A percentile compares a stretch with the other conserved stretches of the same genome.
Conservation (phyloP, 1,139 yeast genomes). For the Scheffersomyces insectosa region DNA sequence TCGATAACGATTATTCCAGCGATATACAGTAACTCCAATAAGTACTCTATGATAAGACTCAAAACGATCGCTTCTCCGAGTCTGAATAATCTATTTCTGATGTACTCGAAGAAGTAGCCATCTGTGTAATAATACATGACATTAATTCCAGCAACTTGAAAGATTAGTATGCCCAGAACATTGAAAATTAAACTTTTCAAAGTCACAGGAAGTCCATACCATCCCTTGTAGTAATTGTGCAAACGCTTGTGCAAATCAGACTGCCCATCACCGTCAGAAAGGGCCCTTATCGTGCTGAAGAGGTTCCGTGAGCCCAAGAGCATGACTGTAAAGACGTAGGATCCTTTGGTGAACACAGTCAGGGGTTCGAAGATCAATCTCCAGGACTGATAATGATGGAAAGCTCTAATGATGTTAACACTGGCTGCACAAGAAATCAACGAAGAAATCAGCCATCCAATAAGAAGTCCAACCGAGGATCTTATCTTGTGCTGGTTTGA, state of each 20-base stretch:
- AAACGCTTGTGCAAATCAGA: conserved; percentile 25
- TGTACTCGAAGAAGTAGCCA: conserved; percentile 20
- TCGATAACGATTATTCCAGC: conserved; percentile 69
- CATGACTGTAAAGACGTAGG: conserved; percentile 27
- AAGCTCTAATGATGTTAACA: conserved; percentile 26
- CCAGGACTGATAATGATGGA: conserved; percentile 26
- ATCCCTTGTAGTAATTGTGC: conserved; percentile 25
- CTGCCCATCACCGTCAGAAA: conserved; percentile 16
- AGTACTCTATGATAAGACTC: conserved; percentile 55
- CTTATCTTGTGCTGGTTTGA: conserved; percentile 56
- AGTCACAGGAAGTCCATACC: conserved; percentile 20
- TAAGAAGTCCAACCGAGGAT: conserved; percentile 58
- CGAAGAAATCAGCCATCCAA: conserved; percentile 61
- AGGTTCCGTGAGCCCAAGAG: conserved; percentile 33
- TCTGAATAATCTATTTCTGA: conserved; percentile 17
- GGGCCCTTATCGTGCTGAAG: conserved; percentile 27
- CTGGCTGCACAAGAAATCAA: conserved; percentile 56
- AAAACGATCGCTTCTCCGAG: conserved; percentile 21
- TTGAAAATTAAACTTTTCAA: conserved; percentile 20
- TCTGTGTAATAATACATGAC: conserved; percentile 16
- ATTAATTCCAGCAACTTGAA: conserved; percentile 12
- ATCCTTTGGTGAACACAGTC: conserved; percentile 25
- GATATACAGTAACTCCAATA: conserved; percentile 62
- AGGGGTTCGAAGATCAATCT: conserved; percentile 32
- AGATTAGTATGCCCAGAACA: conserved; percentile 8